phyloP scores from a whole-genome alignment of 2,329 filamentous ascomycete species.

The Aspergillus ochraceus region DNA sequence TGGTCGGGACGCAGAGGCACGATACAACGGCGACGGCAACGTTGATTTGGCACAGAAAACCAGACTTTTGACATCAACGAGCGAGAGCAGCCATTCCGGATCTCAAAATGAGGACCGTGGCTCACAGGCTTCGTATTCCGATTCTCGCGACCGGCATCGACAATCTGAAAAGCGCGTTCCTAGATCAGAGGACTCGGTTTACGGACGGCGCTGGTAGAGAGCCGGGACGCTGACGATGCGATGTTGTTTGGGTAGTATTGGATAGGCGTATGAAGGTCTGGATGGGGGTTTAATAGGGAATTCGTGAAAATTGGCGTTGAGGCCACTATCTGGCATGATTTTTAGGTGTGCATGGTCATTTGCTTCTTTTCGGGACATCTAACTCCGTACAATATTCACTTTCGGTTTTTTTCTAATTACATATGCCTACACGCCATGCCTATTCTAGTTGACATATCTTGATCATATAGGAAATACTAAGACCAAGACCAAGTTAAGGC shows the following conservation, averaged over 20 bases:
- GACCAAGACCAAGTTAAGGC: no score
- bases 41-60: constrained; percentile 36
- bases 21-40: constrained; percentile 42
- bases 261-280: not conserved
- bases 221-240: not conserved
- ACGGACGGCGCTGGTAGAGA: constrained; percentile 28
- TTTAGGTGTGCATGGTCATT: not conserved
- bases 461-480: no score
- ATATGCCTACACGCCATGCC: no score
- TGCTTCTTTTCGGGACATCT: not conserved
- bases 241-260: not conserved
- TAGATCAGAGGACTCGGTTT: constrained; percentile 26
- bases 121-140: constrained; percentile 3
- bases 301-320: not conserved
- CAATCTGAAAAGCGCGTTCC: constrained; percentile 10
- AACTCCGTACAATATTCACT: not conserved
- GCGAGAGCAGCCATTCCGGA: constrained; percentile 19
- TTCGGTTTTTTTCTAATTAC: not conserved
- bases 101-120: constrained; percentile 4
- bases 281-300: not conserved
- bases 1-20: constrained; percentile 63
- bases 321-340: not conserved
- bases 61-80: constrained; percentile 28
- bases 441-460: no score
- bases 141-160: constrained; percentile 13